Conservation (phyloP, 2,329 filamentous ascomycete species). For the Penicillium italicum region DNA sequence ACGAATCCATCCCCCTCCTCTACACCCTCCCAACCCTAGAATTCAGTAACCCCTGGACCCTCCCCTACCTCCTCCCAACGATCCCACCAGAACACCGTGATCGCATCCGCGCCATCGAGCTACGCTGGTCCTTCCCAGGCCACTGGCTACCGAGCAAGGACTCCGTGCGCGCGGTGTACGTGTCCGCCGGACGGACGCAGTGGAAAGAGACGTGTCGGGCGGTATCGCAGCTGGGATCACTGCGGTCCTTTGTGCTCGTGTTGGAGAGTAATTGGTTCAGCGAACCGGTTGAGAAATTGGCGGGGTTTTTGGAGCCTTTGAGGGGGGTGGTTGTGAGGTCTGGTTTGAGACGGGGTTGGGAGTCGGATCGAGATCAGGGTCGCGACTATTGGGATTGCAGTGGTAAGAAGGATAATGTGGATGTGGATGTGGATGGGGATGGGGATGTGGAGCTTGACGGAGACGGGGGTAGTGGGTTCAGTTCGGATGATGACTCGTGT, state of each 20-base stretch:
- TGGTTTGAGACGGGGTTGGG: neutral
- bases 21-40: constrained; percentile 38
- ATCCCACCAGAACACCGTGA: constrained; percentile 29
- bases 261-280: constrained; percentile 37
- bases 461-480: neutral
- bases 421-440: too few species aligned
- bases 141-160: constrained; percentile 42
- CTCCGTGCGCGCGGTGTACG: constrained; percentile 38
- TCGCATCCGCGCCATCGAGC: constrained; percentile 33
- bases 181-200: constrained; percentile 36
- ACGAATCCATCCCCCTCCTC: constrained; percentile 35
- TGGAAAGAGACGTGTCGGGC: constrained; percentile 38
- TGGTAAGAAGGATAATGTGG: neutral
- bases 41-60: constrained; percentile 41
- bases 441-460: neutral
- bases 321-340: constrained; percentile 22
- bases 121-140: constrained; percentile 40
- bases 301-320: constrained; percentile 36
- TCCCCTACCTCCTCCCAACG: constrained; percentile 38
- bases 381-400: neutral
- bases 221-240: constrained; percentile 21
- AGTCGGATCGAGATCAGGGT: too few species aligned
- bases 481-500: constrained; percentile 11
- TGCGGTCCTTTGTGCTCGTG: constrained; percentile 33
- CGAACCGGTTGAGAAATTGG: constrained; percentile 36